Conservation (phyloP, 202 grass and related monocot genomes). For the Sporobolus alterniflorus region DNA sequence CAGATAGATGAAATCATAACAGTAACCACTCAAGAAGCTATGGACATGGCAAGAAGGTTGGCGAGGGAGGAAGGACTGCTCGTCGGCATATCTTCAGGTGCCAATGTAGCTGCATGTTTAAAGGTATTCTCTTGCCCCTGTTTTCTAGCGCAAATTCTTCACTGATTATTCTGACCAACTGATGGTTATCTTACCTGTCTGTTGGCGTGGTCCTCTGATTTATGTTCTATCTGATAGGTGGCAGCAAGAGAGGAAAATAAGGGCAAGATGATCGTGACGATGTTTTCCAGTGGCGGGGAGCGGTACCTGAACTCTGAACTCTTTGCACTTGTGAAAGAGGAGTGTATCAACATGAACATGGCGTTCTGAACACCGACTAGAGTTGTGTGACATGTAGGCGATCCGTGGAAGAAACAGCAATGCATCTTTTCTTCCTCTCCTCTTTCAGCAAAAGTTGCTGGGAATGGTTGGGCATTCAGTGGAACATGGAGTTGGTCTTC, state of each 20-base stretch:
- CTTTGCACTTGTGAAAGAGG: slow-evolving; percentile 65
- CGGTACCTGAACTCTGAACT: slow-evolving; percentile 67
- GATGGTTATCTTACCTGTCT: neutral
- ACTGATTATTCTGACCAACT: neutral
- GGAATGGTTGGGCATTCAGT: too few species aligned
- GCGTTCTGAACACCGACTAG: slow-evolving; percentile 77
- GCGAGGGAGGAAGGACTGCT: slow-evolving; percentile 75
- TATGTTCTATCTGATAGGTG: slow-evolving; percentile 38
- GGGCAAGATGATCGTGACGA: slow-evolving; percentile 83
- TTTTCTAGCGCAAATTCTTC: neutral
- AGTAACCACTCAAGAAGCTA: slow-evolving; percentile 53
- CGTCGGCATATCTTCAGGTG: slow-evolving; percentile 72
- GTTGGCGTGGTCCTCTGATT: neutral
- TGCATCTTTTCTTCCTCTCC: too few species aligned
- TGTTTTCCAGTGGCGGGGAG: slow-evolving; percentile 76
- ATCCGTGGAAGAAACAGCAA: too few species aligned
- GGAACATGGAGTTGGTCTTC: too few species aligned
- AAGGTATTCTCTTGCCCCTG: slow-evolving; percentile 31
- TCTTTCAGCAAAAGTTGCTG: too few species aligned
- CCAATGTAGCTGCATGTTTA: slow-evolving; percentile 59
- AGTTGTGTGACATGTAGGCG: too few species aligned
- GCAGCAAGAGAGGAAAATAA: slow-evolving; percentile 67
- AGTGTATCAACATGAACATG: slow-evolving; percentile 61
- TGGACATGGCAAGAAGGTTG: slow-evolving; percentile 62
- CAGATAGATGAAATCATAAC: slow-evolving; percentile 63